A percentile compares a stretch with the other conserved stretches of the same genome.
Conservation (phyloP, 1,139 yeast genomes). For the Meyerozyma guilliermondii region DNA sequence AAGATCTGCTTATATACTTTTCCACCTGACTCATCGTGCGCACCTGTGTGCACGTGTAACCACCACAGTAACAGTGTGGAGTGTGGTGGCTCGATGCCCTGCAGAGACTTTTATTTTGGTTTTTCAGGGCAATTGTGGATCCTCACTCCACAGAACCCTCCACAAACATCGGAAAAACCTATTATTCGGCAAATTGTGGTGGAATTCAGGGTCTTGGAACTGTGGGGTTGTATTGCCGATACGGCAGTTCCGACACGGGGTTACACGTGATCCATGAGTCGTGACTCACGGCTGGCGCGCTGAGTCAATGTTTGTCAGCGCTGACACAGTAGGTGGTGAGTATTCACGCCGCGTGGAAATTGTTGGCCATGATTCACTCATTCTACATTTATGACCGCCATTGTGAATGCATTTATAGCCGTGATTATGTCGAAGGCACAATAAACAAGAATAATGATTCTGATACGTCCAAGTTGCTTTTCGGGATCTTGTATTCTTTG, state of each 20-base stretch:
- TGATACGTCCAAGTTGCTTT: constrained; percentile 70
- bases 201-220: not conserved
- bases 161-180: not conserved
- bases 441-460: constrained; percentile 55
- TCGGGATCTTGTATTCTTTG: constrained; percentile 82
- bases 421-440: constrained; percentile 52
- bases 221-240: not conserved
- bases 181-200: not conserved
- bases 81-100: not conserved
- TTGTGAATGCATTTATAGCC: constrained; percentile 69
- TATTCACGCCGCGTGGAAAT: not conserved
- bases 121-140: not conserved
- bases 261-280: not conserved
- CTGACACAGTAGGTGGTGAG: not conserved
- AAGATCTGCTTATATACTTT: not conserved
- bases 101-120: not conserved
- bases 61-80: not conserved
- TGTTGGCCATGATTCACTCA: constrained; percentile 47
- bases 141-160: not conserved
- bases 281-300: not conserved
- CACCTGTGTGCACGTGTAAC: constrained; percentile 2
- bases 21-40: not conserved
- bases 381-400: constrained; percentile 89
- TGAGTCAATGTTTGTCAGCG: not conserved
- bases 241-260: not conserved